Conservation (phyloP, 176 grass and related monocot species). For the Poa pratensis region DNA sequence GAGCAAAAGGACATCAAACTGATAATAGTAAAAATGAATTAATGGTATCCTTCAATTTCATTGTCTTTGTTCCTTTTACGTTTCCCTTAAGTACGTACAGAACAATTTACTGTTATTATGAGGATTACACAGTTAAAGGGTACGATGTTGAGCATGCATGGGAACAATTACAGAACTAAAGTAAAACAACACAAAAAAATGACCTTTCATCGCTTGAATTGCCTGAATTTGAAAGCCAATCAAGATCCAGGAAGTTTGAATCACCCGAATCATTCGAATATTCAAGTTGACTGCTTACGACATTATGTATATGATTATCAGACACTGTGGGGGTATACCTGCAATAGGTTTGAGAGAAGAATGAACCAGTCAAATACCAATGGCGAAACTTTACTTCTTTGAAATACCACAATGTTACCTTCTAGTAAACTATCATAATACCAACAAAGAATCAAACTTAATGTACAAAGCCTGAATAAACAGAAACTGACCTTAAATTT, state of each 20-base stretch:
- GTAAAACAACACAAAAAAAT: not conserved
- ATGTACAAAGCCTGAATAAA: slow-evolving; percentile 23
- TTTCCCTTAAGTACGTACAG: not conserved
- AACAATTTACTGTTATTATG: slow-evolving; percentile 3
- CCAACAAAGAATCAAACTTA: not conserved
- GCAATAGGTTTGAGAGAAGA: slow-evolving; percentile 33
- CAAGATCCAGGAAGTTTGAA: slow-evolving; percentile 62
- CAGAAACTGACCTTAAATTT: slow-evolving; percentile 50
- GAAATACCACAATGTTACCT: not conserved
- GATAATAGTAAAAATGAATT: not conserved
- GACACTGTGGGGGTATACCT: slow-evolving; percentile 44
- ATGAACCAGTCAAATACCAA: slow-evolving; percentile 22
- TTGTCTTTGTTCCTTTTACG: not conserved
- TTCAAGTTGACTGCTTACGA: slow-evolving; percentile 18
- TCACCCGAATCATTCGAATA: slow-evolving; percentile 40
- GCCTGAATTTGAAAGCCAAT: slow-evolving; percentile 56
- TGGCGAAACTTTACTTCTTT: not conserved
- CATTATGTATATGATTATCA: slow-evolving; percentile 27
- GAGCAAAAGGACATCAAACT: slow-evolving; percentile 7
- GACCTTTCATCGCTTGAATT: slow-evolving; percentile 56
- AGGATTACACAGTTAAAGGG: slow-evolving; percentile 24
- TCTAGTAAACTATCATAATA: slow-evolving; percentile 13
- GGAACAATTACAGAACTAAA: slow-evolving; percentile 2
- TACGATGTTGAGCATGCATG: slow-evolving; percentile 3
- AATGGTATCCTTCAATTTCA: slow-evolving; percentile 12